Conservation (phyloP, 2,329 filamentous ascomycete species). For the Amylocarpus encephaloides region DNA sequence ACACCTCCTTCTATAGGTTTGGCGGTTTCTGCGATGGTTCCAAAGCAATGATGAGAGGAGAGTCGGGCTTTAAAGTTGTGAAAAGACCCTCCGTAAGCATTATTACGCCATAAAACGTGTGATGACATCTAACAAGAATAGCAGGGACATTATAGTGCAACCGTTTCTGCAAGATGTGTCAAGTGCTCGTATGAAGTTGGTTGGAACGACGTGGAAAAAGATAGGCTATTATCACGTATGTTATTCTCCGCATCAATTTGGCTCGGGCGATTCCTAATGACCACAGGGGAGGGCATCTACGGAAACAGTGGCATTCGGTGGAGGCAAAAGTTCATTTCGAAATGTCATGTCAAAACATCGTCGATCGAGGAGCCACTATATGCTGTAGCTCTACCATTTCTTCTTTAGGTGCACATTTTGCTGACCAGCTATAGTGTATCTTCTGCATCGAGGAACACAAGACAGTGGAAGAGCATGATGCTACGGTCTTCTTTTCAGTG, state of each 20-base stretch:
- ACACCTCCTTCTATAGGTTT: constrained; percentile 29
- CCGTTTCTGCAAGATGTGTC: constrained; percentile 25
- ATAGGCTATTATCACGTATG: constrained; percentile 24
- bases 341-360: constrained; percentile 27
- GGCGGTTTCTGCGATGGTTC: constrained; percentile 31
- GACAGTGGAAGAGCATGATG: constrained; percentile 31
- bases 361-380: constrained; percentile 28
- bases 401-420: not conserved
- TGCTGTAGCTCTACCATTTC: constrained; percentile 18
- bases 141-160: constrained; percentile 28
- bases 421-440: constrained; percentile 21
- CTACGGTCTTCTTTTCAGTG: constrained; percentile 30
- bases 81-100: constrained; percentile 27
- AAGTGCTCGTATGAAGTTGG: constrained; percentile 30
- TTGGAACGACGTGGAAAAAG: constrained; percentile 28
- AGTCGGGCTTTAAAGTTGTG: constrained; percentile 26
- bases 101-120: not conserved
- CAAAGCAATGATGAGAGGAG: constrained; percentile 23
- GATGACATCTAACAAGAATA: constrained; percentile 12
- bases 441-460: constrained; percentile 29
- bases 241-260: not conserved
- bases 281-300: constrained; percentile 26
- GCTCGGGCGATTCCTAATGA: too few species aligned
- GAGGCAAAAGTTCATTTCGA: constrained; percentile 28
- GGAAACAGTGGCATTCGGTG: constrained; percentile 27